phyloP scores from a whole-genome alignment of 2,329 filamentous ascomycete genomes.

The Colletotrichum costaricense region DNA sequence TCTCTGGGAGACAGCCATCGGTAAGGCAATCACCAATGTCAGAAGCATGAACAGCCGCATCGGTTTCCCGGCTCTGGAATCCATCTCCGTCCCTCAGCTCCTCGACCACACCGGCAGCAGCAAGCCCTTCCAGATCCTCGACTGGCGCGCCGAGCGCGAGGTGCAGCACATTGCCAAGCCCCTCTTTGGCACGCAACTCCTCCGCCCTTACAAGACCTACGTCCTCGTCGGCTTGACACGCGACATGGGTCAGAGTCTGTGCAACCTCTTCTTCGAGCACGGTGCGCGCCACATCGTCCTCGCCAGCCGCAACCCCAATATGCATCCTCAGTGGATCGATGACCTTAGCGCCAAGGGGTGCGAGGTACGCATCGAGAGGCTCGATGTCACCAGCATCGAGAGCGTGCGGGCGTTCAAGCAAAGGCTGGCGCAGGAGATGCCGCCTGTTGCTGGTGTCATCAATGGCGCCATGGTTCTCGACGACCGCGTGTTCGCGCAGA shows the following conservation, averaged over 20 bases:
- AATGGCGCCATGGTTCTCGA: slow-evolving; percentile 51
- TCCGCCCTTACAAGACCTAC: slow-evolving; percentile 47
- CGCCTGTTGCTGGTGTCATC: slow-evolving; percentile 52
- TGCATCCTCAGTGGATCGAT: slow-evolving; percentile 37
- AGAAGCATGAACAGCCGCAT: slow-evolving; percentile 8
- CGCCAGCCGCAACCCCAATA: slow-evolving; percentile 48
- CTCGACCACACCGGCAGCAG: slow-evolving; percentile 27
- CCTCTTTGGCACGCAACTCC: slow-evolving; percentile 37
- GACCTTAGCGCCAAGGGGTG: slow-evolving; percentile 34
- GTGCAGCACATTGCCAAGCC: slow-evolving; percentile 41
- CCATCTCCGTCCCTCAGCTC: slow-evolving; percentile 42
- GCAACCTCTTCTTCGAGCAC: slow-evolving; percentile 47
- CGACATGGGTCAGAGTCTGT: slow-evolving; percentile 48
- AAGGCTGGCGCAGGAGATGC: slow-evolving; percentile 40
- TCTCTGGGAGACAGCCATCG: slow-evolving; percentile 39
- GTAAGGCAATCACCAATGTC: slow-evolving; percentile 33
- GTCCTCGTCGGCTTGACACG: slow-evolving; percentile 46
- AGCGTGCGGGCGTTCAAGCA: slow-evolving; percentile 31
- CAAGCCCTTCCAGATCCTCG: slow-evolving; percentile 46
- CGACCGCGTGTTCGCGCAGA: slow-evolving; percentile 46
- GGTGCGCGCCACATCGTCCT: slow-evolving; percentile 50
- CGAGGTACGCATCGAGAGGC: slow-evolving; percentile 35
- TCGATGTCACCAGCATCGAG: slow-evolving; percentile 39
- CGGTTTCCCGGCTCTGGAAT: slow-evolving; percentile 4
- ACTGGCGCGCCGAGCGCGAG: slow-evolving; percentile 51